Percentiles rank a stretch among this genome's conserved stretches.
Conservation (phyloP, 768 basidiomycete genomes). For the Tephrocybe rancida region DNA sequence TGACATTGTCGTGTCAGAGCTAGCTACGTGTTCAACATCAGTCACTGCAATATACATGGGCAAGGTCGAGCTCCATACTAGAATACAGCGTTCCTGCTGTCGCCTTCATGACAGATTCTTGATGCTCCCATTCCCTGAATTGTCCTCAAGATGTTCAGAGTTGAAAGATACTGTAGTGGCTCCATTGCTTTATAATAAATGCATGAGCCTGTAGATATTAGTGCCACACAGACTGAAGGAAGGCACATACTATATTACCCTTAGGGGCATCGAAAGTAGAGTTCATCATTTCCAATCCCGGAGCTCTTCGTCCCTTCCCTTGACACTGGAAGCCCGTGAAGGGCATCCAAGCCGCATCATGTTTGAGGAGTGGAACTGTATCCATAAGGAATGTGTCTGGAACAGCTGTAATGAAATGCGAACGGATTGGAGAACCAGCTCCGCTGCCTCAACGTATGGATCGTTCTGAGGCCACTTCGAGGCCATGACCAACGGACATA, state of each 20-base stretch:
- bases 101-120: slow-evolving; percentile 18
- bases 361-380: slow-evolving; percentile 26
- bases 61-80: slow-evolving; percentile 13
- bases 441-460: slow-evolving; percentile 33
- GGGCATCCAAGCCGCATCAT: slow-evolving; percentile 37
- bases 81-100: slow-evolving; percentile 26
- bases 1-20: slow-evolving; percentile 29
- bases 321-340: slow-evolving; percentile 34
- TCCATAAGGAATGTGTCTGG: slow-evolving; percentile 36
- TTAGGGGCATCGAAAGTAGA: slow-evolving; percentile 21
- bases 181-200: slow-evolving; percentile 16
- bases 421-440: slow-evolving; percentile 29
- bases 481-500: slow-evolving; percentile 36
- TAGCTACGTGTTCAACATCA: slow-evolving; percentile 18
- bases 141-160: slow-evolving; percentile 16
- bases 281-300: slow-evolving; percentile 19
- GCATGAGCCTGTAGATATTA: too few relatives aligned
- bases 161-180: slow-evolving; percentile 21
- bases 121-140: slow-evolving; percentile 8
- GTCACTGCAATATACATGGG: not conserved
- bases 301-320: slow-evolving; percentile 25
- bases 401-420: slow-evolving; percentile 25
- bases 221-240: too few relatives aligned
- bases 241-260: slow-evolving; percentile 14
- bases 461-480: slow-evolving; percentile 32